These are phyloP conservation scores for Chamaenerion angustifolium DNA, from an alignment of 345 rosid species.

Conservation along the genomic window DNA sequence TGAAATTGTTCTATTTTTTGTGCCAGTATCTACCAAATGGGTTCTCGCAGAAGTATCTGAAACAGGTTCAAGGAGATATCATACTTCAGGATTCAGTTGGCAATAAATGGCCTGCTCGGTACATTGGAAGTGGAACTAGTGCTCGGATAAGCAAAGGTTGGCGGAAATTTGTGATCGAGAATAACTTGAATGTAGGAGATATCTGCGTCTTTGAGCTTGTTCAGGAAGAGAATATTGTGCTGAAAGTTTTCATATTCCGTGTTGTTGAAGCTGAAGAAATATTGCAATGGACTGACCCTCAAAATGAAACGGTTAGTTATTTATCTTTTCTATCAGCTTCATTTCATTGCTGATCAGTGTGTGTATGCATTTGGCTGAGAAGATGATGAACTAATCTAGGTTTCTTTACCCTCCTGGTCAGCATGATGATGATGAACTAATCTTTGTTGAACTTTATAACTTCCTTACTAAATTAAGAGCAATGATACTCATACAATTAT, in stretches of 20 bases:
- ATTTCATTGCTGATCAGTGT: too few relatives aligned
- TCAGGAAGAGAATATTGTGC: background rate
- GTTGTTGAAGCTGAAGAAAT: background rate
- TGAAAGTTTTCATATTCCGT: slow-evolving; percentile 6
- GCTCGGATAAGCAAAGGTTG: slow-evolving; percentile 7
- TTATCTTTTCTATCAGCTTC: slow-evolving; percentile 4
- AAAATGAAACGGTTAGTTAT: slow-evolving; percentile 2
- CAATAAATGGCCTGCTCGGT: slow-evolving; percentile 6
- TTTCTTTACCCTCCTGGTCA: too few relatives aligned
- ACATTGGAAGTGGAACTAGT: background rate
- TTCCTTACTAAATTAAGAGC: too few relatives aligned
- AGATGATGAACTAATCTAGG: too few relatives aligned
- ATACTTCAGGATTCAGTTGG: slow-evolving; percentile 13
- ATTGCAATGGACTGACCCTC: background rate
- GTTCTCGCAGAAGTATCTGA: slow-evolving; percentile 7
- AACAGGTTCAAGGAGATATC: background rate
- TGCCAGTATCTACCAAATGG: slow-evolving; percentile 1
- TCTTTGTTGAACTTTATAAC: too few relatives aligned
- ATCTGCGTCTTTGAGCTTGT: slow-evolving; percentile 13
- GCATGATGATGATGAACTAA: too few relatives aligned
- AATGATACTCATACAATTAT: too few relatives aligned
- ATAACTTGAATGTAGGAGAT: slow-evolving; percentile 13
- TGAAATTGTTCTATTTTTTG: background rate
- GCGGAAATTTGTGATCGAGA: slow-evolving; percentile 4
- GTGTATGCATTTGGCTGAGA: too few relatives aligned